Evolutionary conservation across 768 basidiomycete genomes (phyloP), one percentile per base, ranked within the genome.

Genomic region (Porpolomopsis calyptriformis): DNA sequence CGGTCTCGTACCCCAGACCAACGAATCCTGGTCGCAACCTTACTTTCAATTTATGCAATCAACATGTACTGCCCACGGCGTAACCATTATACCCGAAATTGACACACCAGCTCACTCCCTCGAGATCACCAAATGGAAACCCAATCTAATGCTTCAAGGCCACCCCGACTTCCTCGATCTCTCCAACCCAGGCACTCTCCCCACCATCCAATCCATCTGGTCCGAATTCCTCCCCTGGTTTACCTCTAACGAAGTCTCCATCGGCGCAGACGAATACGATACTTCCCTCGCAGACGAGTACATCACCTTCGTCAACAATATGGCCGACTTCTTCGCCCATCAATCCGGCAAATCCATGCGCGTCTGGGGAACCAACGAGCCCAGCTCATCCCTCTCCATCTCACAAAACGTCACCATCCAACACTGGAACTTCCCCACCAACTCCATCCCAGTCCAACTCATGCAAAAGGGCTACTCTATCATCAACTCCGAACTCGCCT

Each of bases 91-190:
- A 1, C 71, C 70, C 1, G 71, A 72, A 49, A 61, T 72, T 34
- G 70, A 72, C 48, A 68, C 66, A 2, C 63, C 68, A 6, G 71
- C 63, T 0, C 71, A 73, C 50, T 66, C 70, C 5, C 59, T 72
- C 22, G 64, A 61, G 4, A 66, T 72, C 45, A 64, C 66, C 16
- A 66, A 72, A 46, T 72, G 70, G 71, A 69, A 62, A 36, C 70
- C 69, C 7, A 59, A 70, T 49, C 53, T 72, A 10, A 64, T 64
- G 54, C 49, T 64, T 11, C 20, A 43, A 8, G 56, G 57, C 9
- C 54, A 59, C 18, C 66, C 65, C 2, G 65, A 68, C 43, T 48
- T 60, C 12, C 57, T 71, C 22, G 67, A 71, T 44, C 54, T 70
- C 25, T 64, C 63, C 16, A 55, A 65, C 38, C 68, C 69, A 1